Conservation (phyloP, 352 stramenopile species). For the Phytophthora tubulina region DNA sequence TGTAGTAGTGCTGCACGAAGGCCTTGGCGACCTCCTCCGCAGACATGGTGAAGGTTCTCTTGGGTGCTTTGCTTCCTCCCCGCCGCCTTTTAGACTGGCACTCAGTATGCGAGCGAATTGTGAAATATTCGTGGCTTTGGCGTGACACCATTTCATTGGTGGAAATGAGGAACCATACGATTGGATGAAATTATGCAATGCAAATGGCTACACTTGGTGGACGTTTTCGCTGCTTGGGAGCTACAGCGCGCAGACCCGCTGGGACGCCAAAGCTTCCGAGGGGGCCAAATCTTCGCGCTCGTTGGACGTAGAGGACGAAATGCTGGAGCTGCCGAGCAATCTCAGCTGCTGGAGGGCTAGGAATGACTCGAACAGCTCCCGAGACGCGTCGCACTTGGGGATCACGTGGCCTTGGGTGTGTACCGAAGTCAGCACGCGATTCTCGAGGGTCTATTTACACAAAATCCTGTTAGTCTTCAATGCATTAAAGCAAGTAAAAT, state of each 20-base stretch:
- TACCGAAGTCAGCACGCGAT: constrained; percentile 64
- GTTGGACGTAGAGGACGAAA: constrained; percentile 33
- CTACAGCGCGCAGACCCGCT: constrained; percentile 40
- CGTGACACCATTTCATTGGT: constrained; percentile 33
- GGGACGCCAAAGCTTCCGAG: constrained; percentile 25
- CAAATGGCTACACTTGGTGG: constrained; percentile 33
- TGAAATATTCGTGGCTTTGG: constrained; percentile 37
- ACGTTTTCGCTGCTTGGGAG: background rate
- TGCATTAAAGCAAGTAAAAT: background rate
- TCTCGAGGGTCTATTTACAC: constrained; percentile 41
- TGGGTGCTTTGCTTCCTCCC: constrained; percentile 15
- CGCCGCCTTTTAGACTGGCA: constrained; percentile 35
- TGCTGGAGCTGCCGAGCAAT: constrained; percentile 32
- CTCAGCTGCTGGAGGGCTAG: constrained; percentile 39
- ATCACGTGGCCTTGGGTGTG: constrained; percentile 86
- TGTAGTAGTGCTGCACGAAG: constrained; percentile 92
- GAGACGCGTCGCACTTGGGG: constrained; percentile 73
- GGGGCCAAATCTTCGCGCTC: constrained; percentile 33
- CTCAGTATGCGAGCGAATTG: constrained; percentile 24
- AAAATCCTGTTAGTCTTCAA: constrained; percentile 1
- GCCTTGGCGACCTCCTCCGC: constrained; percentile 86
- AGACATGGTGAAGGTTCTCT: constrained; percentile 64
- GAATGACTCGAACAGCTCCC: constrained; percentile 65
- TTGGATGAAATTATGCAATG: constrained; percentile 34
- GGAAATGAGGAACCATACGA: constrained; percentile 19